phyloP scores from a whole-genome alignment of 345 rosid species.

The Carallia pectinifolia region DNA sequence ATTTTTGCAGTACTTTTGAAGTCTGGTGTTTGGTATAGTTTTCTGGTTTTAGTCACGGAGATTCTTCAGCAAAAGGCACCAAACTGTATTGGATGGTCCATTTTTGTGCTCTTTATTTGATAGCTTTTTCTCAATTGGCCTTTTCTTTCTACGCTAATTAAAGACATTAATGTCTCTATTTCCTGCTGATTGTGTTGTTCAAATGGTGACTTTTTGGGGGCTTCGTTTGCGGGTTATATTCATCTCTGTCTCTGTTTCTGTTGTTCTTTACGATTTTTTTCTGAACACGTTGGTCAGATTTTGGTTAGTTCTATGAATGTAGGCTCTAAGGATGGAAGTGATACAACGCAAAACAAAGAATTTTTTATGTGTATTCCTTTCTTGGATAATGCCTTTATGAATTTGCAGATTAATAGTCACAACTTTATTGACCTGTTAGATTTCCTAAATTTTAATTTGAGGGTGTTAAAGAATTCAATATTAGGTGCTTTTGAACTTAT shows the following conservation, averaged over 20 bases:
- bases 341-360: neutral
- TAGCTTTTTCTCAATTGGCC: neutral
- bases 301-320: neutral
- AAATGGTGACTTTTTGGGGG: constrained; percentile 21
- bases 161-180: constrained; percentile 2
- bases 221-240: constrained; percentile 12
- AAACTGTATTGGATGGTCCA: neutral
- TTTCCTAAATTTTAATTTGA: constrained; percentile 16
- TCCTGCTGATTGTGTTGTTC: constrained; percentile 16
- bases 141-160: constrained; percentile 11
- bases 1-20: neutral
- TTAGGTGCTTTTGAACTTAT: neutral
- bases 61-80: neutral
- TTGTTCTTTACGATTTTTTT: neutral
- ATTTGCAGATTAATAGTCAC: constrained; percentile 1
- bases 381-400: neutral
- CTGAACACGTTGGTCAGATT: constrained; percentile 4
- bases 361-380: neutral
- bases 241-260: constrained; percentile 15
- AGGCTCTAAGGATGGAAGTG: constrained; percentile 7
- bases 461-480: neutral
- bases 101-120: neutral
- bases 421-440: constrained; percentile 1
- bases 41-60: neutral
- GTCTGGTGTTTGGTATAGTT: neutral